These are phyloP conservation scores for Pseudocercospora fijiensis DNA, from an alignment of 2,329 filamentous ascomycete genomes.

Conservation along the genomic window DNA sequence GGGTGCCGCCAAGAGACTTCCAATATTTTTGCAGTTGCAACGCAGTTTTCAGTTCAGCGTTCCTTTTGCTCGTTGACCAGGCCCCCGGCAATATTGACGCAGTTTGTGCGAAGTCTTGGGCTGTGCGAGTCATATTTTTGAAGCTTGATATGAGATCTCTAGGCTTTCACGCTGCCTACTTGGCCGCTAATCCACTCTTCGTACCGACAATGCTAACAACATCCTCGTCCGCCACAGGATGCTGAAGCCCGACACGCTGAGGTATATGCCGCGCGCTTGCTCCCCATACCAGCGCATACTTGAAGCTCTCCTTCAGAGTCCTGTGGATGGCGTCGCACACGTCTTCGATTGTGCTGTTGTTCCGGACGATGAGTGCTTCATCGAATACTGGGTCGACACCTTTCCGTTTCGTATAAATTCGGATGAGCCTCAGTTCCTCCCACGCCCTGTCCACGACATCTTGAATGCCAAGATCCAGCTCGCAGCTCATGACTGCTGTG, in stretches of 20 bases:
- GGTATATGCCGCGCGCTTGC: conserved; percentile 93
- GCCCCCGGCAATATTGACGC: not conserved
- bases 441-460: conserved; percentile 95
- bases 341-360: conserved; percentile 87
- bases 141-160: no score
- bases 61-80: not conserved
- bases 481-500: conserved; percentile 96
- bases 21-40: not conserved
- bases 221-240: conserved; percentile 71
- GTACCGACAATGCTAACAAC: conserved; percentile 63
- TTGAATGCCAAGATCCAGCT: conserved; percentile 86
- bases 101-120: not conserved
- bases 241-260: conserved; percentile 83
- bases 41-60: not conserved
- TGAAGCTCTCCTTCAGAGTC: conserved; percentile 95
- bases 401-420: conserved; percentile 95
- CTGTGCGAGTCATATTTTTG: not conserved
- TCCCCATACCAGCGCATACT: conserved; percentile 97
- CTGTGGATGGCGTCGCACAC: conserved; percentile 95
- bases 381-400: conserved; percentile 83
- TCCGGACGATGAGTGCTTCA: conserved; percentile 90
- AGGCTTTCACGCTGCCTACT: not conserved
- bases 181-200: conserved; percentile 35
- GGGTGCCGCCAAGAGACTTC: not conserved
- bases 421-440: conserved; percentile 85